A percentile compares a stretch with the other conserved stretches of the same genome.
phyloP scores from a whole-genome alignment of 2,329 filamentous ascomycete genomes.

The Geosmithia putterillii region DNA sequence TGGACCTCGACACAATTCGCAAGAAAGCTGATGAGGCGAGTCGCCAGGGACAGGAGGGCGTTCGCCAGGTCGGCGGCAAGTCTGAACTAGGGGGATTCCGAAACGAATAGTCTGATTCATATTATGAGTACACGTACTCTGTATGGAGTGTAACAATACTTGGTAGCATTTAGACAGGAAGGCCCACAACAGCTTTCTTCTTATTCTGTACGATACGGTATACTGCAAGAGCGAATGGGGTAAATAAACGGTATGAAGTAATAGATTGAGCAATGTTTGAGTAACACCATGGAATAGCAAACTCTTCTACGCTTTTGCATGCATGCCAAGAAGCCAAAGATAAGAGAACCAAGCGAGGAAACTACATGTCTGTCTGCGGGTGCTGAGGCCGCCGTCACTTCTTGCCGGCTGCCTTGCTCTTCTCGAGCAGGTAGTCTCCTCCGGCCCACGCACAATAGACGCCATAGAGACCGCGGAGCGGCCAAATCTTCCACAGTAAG shows the following conservation, averaged over 20 bases:
- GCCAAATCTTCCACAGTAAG: conserved; percentile 22
- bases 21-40: conserved; percentile 7
- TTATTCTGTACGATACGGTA: no score
- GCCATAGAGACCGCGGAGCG: conserved; percentile 31
- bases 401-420: conserved; percentile 6
- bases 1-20: conserved; percentile 2
- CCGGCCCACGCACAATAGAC: conserved; percentile 30
- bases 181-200: no score
- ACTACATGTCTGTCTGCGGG: neutral
- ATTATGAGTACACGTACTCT: no score
- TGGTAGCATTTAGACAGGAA: no score
- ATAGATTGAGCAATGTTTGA: no score
- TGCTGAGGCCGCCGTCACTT: neutral
- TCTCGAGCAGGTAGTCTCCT: conserved; percentile 32
- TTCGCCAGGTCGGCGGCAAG: conserved; percentile 11
- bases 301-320: no score
- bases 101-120: conserved; percentile 14
- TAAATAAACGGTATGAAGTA: no score
- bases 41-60: conserved; percentile 6
- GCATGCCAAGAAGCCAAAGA: no score
- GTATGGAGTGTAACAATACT: no score
- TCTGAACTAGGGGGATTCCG: conserved; percentile 15
- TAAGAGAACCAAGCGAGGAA: no score
- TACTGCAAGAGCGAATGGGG: no score
- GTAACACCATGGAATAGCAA: no score